Evolutionary conservation across 495 filamentous ascomycete species (phyloP).

Genomic region (Neurospora sp.): DNA sequence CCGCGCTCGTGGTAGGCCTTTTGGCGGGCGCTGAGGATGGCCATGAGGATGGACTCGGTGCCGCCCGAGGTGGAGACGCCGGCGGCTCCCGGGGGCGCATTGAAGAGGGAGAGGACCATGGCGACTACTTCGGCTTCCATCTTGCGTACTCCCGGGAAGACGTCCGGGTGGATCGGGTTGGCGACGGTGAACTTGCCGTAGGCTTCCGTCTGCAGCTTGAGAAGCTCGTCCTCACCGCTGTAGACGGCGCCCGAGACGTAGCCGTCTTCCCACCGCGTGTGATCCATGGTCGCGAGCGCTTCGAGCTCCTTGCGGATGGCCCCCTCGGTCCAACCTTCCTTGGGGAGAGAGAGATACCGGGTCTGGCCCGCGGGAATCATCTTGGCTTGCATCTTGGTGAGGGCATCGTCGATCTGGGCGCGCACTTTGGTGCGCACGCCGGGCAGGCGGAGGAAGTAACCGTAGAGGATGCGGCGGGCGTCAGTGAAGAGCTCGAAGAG

Average conservation of each 20-base stretch:
- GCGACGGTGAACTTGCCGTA: constrained; percentile 87
- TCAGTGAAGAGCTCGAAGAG: constrained; percentile 60
- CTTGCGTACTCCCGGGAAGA: constrained; percentile 95
- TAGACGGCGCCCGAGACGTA: constrained; percentile 93
- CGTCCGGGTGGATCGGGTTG: constrained; percentile 99
- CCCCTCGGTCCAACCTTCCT: constrained; percentile 75
- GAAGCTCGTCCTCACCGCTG: constrained; percentile 77
- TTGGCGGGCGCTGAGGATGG: constrained; percentile 75
- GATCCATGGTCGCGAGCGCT: constrained; percentile 73
- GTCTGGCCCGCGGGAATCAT: constrained; percentile 66
- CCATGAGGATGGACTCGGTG: constrained; percentile 95
- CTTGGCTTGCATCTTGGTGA: constrained; percentile 69
- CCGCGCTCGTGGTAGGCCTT: constrained; percentile 78
- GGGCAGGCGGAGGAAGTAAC: constrained; percentile 73
- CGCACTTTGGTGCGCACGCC: constrained; percentile 75
- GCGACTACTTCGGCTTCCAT: constrained; percentile 98
- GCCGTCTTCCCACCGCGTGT: constrained; percentile 94
- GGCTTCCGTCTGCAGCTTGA: constrained; percentile 81
- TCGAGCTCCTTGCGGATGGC: constrained; percentile 71
- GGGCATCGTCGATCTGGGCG: constrained; percentile 65
- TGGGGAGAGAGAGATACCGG: constrained; percentile 67
- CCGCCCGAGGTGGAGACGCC: constrained; percentile 90
- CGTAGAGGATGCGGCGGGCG: constrained; percentile 63
- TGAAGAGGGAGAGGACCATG: constrained; percentile 89
- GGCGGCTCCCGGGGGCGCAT: constrained; percentile 72